Conservation (phyloP, 352 stramenopile species). For the Phytophthora tentaculata region DNA sequence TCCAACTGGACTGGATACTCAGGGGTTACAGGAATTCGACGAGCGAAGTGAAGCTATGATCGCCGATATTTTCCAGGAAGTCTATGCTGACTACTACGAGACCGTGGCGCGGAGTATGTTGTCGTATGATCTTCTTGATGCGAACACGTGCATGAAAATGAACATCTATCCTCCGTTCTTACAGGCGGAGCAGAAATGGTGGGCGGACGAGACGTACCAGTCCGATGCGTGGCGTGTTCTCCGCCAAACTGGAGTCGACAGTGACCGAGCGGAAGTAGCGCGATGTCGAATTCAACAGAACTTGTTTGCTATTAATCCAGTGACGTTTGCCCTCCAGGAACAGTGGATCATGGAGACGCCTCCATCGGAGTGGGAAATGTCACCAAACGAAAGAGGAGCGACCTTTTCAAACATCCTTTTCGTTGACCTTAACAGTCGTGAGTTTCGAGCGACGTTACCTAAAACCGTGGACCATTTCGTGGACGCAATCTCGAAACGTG, state of each 20-base stretch:
- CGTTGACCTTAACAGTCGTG: constrained; percentile 69
- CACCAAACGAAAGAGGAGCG: constrained; percentile 30
- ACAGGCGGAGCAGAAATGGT: constrained; percentile 85
- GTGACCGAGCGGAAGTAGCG: constrained; percentile 45
- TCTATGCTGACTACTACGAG: constrained; percentile 82
- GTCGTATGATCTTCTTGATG: constrained; percentile 89
- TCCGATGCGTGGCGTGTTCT: constrained; percentile 84
- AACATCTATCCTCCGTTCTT: constrained; percentile 88
- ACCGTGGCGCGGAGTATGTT: constrained; percentile 84
- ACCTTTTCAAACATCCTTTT: constrained; percentile 85
- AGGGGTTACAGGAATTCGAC: constrained; percentile 59
- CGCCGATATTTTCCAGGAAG: constrained; percentile 75
- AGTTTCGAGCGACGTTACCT: constrained; percentile 76
- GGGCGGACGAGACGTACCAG: constrained; percentile 77
- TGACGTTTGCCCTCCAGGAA: constrained; percentile 89
- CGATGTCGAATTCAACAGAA: constrained; percentile 53
- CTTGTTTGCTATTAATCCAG: constrained; percentile 77
- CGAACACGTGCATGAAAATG: constrained; percentile 64
- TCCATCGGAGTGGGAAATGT: constrained; percentile 76
- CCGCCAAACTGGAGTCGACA: constrained; percentile 77
- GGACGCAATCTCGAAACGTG: constrained; percentile 74
- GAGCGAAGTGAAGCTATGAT: constrained; percentile 74
- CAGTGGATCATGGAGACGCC: constrained; percentile 86
- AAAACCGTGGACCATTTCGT: constrained; percentile 89
- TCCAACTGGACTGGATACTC: constrained; percentile 47